Base-by-base conservation (phyloP, 106 monocot species). In the Acanthochlamys bracteata region DNA sequence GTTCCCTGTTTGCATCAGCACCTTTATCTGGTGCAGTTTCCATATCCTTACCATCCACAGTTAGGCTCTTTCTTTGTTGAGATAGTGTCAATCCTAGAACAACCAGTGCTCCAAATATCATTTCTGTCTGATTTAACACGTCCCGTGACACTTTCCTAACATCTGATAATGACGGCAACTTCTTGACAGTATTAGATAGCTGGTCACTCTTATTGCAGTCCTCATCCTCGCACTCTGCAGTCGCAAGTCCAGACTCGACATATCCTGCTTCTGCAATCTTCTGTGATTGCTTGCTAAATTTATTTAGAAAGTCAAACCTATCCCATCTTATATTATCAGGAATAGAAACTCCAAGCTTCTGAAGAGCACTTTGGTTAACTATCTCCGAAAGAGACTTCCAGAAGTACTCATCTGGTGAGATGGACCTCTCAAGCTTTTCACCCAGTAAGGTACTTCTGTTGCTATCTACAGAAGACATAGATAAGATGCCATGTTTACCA, bases 51-150 rank as follows among this genome's bases (percentile, higher is more conserved):
- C 65, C 60, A 39, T 55, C 46, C 24, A 45, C 56, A 12, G 47
- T 39, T 59, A 60, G 66, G 22, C 49, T 77, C 72, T 1, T 76
- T 41, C 64, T 71, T 40, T 76, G 62, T 68, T 84, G 81, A 42
- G 87, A 80, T 53, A 96, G 43, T 42, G 74, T 67, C 53, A 66
- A 20, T 49, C 79, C 61, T 51, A 90, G 78, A 20, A 88, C 64
- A 75, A 90, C 76, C 71, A 96, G 49, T 64, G 87, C 89, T 66
- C 95, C 90, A 54, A 96, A 76, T 73, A 96, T 69, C 57, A 74
- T 65, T 21, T 96, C 95, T 46, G 87, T 96, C 71, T 96, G 95
- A 69, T 61, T 65, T 39, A 90, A 55, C 17, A 96, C 61, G 67
- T 96, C 74, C 57, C 67, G 58, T 19, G 95, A 90, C 39, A 75